phyloP scores from a whole-genome alignment of 257 asterid genomes.

The Nemophila menziesii region DNA sequence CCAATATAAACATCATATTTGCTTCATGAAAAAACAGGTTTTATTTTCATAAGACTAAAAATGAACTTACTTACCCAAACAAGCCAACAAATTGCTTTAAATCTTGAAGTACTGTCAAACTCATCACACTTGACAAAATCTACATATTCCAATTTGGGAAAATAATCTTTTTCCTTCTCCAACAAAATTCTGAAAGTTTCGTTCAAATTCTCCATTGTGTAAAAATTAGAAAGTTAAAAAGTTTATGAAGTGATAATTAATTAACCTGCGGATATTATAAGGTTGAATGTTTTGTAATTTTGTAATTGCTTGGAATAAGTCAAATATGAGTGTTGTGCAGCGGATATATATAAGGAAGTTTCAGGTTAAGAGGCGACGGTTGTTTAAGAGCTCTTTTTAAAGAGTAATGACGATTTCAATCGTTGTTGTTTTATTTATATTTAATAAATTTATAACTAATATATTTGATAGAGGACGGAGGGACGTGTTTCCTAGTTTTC shows the following conservation, averaged over 20 bases:
- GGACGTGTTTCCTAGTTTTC: too few relatives aligned
- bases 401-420: too few relatives aligned
- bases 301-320: not conserved
- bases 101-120: constrained; percentile 26
- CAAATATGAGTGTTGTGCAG: not conserved
- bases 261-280: not conserved
- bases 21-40: not conserved
- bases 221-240: too few relatives aligned
- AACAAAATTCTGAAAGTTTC: constrained; percentile 21
- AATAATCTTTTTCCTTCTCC: constrained; percentile 27
- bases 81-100: constrained; percentile 39
- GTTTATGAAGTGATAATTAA: too few relatives aligned
- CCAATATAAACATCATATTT: not conserved
- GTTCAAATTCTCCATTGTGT: constrained; percentile 23
- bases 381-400: not conserved
- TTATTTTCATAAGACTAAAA: too few relatives aligned
- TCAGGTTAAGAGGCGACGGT: not conserved
- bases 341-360: not conserved
- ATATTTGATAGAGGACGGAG: too few relatives aligned
- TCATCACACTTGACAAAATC: constrained; percentile 11
- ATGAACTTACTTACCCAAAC: constrained; percentile 44
- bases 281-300: too few relatives aligned
- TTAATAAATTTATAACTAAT: too few relatives aligned
- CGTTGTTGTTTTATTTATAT: too few relatives aligned
- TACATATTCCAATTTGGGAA: constrained; percentile 29